Evolutionary conservation across 495 filamentous ascomycete species (phyloP).

Genomic region (Astrocystis sublimbata): DNA sequence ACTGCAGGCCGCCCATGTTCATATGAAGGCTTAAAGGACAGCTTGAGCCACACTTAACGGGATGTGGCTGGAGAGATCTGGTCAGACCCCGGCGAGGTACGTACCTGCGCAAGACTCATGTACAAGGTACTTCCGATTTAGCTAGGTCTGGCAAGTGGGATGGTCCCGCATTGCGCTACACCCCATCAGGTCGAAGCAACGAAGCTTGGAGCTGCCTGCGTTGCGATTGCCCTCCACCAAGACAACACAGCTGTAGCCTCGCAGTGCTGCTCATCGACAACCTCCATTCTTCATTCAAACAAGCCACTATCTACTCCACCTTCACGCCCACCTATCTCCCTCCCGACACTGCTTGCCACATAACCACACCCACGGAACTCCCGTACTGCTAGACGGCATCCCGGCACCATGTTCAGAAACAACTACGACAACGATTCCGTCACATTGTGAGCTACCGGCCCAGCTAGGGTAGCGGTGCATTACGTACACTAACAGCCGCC

Average conservation of each 20-base stretch:
- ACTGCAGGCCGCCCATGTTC: too few relatives aligned
- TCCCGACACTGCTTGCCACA: neutral
- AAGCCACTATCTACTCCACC: constrained; percentile 4
- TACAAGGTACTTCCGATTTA: too few relatives aligned
- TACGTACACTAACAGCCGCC: constrained; percentile 15
- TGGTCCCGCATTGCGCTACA: constrained; percentile 23
- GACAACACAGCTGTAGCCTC: constrained; percentile 26
- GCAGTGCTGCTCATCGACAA: constrained; percentile 26
- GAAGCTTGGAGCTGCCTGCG: constrained; percentile 41
- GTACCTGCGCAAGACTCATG: constrained; percentile 23
- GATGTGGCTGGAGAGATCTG: constrained; percentile 16
- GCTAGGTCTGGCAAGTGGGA: constrained; percentile 7
- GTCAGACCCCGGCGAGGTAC: neutral
- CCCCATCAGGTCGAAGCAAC: constrained; percentile 30
- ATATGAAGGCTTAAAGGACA: neutral
- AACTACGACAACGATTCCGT: constrained; percentile 99
- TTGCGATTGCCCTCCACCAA: constrained; percentile 23
- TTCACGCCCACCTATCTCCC: constrained; percentile 5
- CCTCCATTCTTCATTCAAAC: constrained; percentile 22
- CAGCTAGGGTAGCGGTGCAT: constrained; percentile 25
- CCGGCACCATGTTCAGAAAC: constrained; percentile 88
- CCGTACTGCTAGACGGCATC: neutral
- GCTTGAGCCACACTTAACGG: constrained; percentile 35
- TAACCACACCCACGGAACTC: constrained; percentile 13
- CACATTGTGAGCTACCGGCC: constrained; percentile 75